A percentile compares a stretch with the other conserved stretches of the same genome.
Conservation (phyloP, 306 rosid genomes). For the Ormosia semicastrata region DNA sequence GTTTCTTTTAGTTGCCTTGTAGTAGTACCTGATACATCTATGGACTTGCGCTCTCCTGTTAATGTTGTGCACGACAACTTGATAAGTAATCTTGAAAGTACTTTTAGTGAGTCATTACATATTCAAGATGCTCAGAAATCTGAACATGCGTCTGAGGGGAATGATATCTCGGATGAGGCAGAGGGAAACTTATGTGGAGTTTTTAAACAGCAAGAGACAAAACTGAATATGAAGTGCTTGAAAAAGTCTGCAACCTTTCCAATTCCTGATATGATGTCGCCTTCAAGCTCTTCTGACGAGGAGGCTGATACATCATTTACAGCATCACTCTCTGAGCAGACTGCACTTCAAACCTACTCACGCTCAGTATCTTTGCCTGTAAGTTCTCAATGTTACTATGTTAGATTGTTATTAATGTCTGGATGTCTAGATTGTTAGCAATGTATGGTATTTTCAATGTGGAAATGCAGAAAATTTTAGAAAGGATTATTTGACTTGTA, state of each 20-base stretch:
- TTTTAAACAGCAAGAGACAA: constrained; percentile 3
- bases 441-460: background rate
- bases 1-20: constrained; percentile 18
- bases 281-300: constrained; percentile 34
- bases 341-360: constrained; percentile 37
- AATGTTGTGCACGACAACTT: background rate
- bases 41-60: constrained; percentile 52
- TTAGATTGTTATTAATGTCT: background rate
- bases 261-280: constrained; percentile 28
- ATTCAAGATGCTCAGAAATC: constrained; percentile 33
- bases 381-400: constrained; percentile 32
- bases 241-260: constrained; percentile 59
- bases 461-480: background rate
- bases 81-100: constrained; percentile 42
- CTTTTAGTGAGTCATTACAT: constrained; percentile 43
- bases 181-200: constrained; percentile 13
- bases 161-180: constrained; percentile 2
- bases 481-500: background rate
- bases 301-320: constrained; percentile 32
- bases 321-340: constrained; percentile 34
- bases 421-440: background rate
- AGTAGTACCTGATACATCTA: constrained; percentile 46
- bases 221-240: constrained; percentile 28
- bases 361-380: constrained; percentile 75
- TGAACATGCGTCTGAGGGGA: constrained; percentile 18